Base-by-base conservation (phyloP, 1,284 basidiomycete species). In the Apiotrichum veenhuisii region DNA sequence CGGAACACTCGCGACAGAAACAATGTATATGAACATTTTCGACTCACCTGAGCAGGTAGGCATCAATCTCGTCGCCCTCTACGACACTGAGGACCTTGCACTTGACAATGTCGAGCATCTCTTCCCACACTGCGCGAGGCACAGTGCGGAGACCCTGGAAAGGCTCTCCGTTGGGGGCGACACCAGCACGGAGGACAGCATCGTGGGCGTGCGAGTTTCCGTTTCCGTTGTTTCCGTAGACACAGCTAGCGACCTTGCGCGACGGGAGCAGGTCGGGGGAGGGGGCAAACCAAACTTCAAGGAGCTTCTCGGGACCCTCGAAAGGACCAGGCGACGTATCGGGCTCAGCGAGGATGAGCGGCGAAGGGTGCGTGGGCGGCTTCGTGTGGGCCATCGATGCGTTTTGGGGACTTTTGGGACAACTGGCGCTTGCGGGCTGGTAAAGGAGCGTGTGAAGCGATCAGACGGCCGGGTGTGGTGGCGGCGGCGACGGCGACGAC, bases 261-360 rank as follows among this genome's bases (percentile, higher is more conserved):
- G 20, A 18, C 25, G 49, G 47, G 36, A 26, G 41, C 30, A 38
- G 49, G 12, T 82, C 81, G 14, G 85, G 79, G 8, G 86, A 87
- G 20, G 89, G 88, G 5, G 90, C 87, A 76, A 98, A 98, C 96
- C 96, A 98, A 55, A 98, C 86, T 79, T 98, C 96, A 54, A 98
- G 84, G 42, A 98, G 85, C 78, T 99, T 99, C 80, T 99, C 96
- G 58, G 95, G 91, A 17, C 76, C 76, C 57, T 76, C 75, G 50
- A 77, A 77, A 14, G 74, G 76, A 10, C 74, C 73, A 10, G 73
- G 73, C 17, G 69, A 72, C 37, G 66, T 65, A 52, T 62, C 63
- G 37, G 62, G 62, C 53, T 61, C 55, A 2, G 59, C 54, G 46
- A 58, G 56, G 47, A 61, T 61, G 52, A 61, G 55, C 49, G 59